Evolutionary conservation across 2,329 filamentous ascomycete genomes (phyloP).

Genomic region (Fusarium domesticum): DNA sequence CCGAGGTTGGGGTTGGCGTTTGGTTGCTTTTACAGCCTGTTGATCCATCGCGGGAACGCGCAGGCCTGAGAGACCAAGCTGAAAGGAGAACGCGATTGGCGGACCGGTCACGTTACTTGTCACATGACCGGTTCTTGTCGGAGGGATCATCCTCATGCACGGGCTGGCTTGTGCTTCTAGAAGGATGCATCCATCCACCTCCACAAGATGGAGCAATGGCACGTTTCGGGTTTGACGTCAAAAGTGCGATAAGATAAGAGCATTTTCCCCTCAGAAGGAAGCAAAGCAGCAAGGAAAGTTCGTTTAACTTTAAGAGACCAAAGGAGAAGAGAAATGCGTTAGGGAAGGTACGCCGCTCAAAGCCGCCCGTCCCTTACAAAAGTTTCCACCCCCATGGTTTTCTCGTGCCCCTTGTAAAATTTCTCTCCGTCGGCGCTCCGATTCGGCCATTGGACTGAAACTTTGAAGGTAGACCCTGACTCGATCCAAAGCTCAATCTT

Average conservation of each 20-base stretch:
- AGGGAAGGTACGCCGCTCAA: too few species aligned
- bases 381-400: slow-evolving; percentile 1
- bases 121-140: background rate
- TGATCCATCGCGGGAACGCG: background rate
- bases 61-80: background rate
- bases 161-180: slow-evolving; percentile 6
- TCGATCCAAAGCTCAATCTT: slow-evolving; percentile 8
- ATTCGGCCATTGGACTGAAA: slow-evolving; percentile 15
- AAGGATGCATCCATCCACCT: slow-evolving; percentile 4
- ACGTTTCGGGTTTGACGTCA: slow-evolving; percentile 17
- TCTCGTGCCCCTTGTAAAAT: slow-evolving; percentile 22
- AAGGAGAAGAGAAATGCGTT: background rate
- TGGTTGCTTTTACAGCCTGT: slow-evolving; percentile 2
- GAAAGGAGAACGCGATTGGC: background rate
- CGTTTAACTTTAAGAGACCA: background rate
- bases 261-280: background rate
- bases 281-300: background rate
- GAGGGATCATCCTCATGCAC: too few species aligned
- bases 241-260: slow-evolving; percentile 20
- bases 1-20: slow-evolving; percentile 3
- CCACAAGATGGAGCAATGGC: slow-evolving; percentile 3
- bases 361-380: background rate
- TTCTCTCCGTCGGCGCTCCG: slow-evolving; percentile 23
- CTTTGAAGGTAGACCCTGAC: slow-evolving; percentile 18
- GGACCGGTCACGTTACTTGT: background rate